A percentile compares a stretch with the other conserved stretches of the same genome.
Evolutionary conservation across 1,284 basidiomycete species (phyloP).

Genomic region (Pseudozyma thailandica): DNA sequence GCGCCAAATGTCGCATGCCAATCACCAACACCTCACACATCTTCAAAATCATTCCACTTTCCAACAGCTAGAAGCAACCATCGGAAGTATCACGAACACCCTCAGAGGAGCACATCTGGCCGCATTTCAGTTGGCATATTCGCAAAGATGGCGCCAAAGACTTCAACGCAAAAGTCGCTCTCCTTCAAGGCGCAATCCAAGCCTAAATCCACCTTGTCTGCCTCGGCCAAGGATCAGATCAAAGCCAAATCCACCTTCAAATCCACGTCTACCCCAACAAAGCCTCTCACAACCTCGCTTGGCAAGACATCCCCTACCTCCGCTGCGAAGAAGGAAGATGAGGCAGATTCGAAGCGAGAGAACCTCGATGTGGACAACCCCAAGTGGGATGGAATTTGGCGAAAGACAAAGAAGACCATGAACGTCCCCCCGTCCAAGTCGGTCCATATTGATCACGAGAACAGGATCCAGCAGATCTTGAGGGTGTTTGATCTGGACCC

Average conservation of each 20-base stretch:
- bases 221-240: conserved; percentile 31
- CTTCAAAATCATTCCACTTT: background rate
- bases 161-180: conserved; percentile 32
- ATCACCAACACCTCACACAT: background rate
- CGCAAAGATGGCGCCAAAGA: conserved; percentile 27
- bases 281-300: conserved; percentile 16
- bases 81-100: background rate
- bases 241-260: conserved; percentile 26
- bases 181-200: conserved; percentile 44
- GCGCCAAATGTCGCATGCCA: background rate
- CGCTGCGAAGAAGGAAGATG: conserved; percentile 9
- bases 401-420: conserved; percentile 42
- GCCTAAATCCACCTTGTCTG: conserved; percentile 40
- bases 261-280: conserved; percentile 11
- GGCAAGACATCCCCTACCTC: conserved; percentile 12
- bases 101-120: background rate
- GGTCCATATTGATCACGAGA: conserved; percentile 59
- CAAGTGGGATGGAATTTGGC: conserved; percentile 57
- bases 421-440: conserved; percentile 36
- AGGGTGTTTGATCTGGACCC: conserved; percentile 65
- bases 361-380: conserved; percentile 50
- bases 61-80: too few species aligned
- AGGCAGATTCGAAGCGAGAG: conserved; percentile 16
- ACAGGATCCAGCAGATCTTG: conserved; percentile 63
- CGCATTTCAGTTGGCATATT: background rate